Evolutionary conservation across 805 yeast species (phyloP).

Genomic region (Dipodascopsis uninucleata): DNA sequence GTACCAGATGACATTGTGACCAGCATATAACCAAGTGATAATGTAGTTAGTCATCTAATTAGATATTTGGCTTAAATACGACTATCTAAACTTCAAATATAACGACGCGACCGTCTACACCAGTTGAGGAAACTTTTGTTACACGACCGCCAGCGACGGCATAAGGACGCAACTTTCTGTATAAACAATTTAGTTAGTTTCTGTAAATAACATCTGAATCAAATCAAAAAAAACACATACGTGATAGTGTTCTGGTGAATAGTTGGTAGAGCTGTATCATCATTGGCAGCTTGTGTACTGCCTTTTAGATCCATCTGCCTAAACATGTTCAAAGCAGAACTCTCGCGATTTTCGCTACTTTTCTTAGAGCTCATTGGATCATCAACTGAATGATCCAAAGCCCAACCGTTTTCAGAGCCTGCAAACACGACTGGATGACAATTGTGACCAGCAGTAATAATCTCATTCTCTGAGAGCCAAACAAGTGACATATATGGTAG

Average conservation of each 20-base stretch:
- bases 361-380: conserved; percentile 43
- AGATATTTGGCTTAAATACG: too few species aligned
- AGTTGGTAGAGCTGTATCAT: conserved; percentile 56
- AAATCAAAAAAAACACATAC: conserved; percentile 8
- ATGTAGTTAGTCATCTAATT: too few species aligned
- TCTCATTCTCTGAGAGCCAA: conserved; percentile 61
- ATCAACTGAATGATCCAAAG: conserved; percentile 56
- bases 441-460: conserved; percentile 88
- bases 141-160: conserved; percentile 47
- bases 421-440: conserved; percentile 83
- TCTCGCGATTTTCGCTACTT: conserved; percentile 48
- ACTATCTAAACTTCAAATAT: conserved; percentile 54
- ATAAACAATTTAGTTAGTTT: background rate
- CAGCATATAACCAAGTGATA: too few species aligned
- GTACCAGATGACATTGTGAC: too few species aligned
- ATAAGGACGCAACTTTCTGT: conserved; percentile 44
- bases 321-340: conserved; percentile 74
- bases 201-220: background rate
- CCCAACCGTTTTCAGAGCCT: conserved; percentile 60
- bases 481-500: conserved; percentile 77
- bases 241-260: conserved; percentile 88
- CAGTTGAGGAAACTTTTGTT: conserved; percentile 65
- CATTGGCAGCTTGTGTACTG: conserved; percentile 46
- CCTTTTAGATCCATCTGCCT: conserved; percentile 95
- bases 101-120: conserved; percentile 89